These are phyloP conservation scores for Aspergillus fijiensis DNA, from an alignment of 2,329 filamentous ascomycete species.

Conservation along the genomic window DNA sequence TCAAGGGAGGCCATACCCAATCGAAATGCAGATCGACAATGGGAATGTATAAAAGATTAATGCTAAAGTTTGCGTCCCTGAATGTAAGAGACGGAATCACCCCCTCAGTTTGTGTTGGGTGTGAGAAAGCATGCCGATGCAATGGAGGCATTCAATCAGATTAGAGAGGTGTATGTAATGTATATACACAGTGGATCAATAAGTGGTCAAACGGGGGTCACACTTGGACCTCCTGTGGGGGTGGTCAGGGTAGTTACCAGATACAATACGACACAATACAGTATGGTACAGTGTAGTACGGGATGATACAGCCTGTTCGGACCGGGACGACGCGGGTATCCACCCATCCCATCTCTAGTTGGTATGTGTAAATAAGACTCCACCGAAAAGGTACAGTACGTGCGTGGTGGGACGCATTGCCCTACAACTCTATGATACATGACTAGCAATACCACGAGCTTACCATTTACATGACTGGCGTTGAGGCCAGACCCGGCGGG, in stretches of 20 bases:
- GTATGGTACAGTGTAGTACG: not conserved
- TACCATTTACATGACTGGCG: too few species aligned
- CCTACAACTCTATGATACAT: not conserved
- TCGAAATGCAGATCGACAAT: not conserved
- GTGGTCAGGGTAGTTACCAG: too few species aligned
- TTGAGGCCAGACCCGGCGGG: not conserved
- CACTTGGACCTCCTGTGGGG: not conserved
- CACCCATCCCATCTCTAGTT: not conserved
- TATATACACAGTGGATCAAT: too few species aligned
- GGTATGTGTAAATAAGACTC: too few species aligned
- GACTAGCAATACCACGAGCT: too few species aligned
- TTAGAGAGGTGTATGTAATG: not conserved
- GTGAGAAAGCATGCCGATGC: not conserved
- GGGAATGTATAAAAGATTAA: not conserved
- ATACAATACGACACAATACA: not conserved
- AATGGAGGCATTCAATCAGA: not conserved
- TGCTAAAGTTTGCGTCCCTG: not conserved
- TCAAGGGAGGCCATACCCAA: conserved; percentile 1
- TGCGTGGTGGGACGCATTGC: not conserved
- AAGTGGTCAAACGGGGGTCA: conserved; percentile 7
- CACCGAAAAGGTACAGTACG: too few species aligned
- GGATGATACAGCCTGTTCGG: not conserved
- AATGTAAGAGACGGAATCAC: not conserved
- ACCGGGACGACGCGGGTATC: not conserved
- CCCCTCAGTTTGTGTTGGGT: not conserved